A percentile compares a stretch with the other conserved stretches of the same genome.
Conservation (phyloP, 352 stramenopile species). For the Nothophytophthora sp. region DNA sequence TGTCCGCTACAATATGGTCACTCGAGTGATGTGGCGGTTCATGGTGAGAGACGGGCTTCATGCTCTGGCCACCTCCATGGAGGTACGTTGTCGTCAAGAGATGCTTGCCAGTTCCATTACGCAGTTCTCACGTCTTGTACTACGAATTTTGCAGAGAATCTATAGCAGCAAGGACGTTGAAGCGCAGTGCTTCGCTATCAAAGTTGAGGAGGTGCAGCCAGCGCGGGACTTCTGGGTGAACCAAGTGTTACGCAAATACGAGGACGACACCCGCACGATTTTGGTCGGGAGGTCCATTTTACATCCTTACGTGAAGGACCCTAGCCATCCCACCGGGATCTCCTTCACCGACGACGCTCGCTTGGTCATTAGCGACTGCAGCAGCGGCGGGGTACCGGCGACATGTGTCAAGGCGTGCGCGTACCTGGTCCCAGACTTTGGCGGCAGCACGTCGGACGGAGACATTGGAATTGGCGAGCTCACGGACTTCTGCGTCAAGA, state of each 20-base stretch:
- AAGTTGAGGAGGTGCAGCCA: constrained; percentile 11
- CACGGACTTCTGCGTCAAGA: constrained; percentile 27
- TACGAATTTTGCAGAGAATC: constrained; percentile 30
- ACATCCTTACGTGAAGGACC: constrained; percentile 28
- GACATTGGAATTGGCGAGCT: constrained; percentile 22
- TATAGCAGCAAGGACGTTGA: constrained; percentile 26
- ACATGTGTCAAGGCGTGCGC: constrained; percentile 19
- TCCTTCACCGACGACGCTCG: constrained; percentile 23
- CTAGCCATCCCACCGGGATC: constrained; percentile 19
- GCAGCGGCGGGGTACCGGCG: constrained; percentile 9
- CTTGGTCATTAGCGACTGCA: constrained; percentile 16
- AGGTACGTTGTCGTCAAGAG: too few species aligned
- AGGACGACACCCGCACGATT: constrained; percentile 17
- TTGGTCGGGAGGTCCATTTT: constrained; percentile 25
- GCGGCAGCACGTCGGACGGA: constrained; percentile 11
- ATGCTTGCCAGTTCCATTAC: background rate
- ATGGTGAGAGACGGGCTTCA: constrained; percentile 19
- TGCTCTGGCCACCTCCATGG: constrained; percentile 22
- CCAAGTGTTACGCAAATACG: constrained; percentile 20
- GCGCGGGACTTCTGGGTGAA: constrained; percentile 23
- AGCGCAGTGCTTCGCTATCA: constrained; percentile 22
- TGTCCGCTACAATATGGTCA: constrained; percentile 21
- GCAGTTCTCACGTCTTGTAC: too few species aligned
- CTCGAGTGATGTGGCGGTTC: constrained; percentile 22
- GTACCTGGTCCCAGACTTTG: constrained; percentile 30